Evolutionary conservation across 1,139 yeast genomes (phyloP).

Genomic region (Pneumocystis murina): DNA sequence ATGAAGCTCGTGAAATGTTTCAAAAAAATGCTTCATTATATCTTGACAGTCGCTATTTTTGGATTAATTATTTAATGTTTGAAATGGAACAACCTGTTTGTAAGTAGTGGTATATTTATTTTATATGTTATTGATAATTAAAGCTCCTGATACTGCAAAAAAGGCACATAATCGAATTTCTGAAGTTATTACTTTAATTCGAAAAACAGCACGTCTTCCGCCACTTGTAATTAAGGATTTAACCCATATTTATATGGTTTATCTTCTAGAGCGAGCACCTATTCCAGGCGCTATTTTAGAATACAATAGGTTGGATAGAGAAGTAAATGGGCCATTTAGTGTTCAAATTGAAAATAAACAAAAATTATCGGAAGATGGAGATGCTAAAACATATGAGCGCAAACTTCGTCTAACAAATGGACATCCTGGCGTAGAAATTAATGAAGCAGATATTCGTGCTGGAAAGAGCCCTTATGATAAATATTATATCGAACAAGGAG

Average conservation of each 20-base stretch:
- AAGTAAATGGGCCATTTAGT: constrained; percentile 24
- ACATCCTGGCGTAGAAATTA: constrained; percentile 24
- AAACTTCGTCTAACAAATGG: constrained; percentile 21
- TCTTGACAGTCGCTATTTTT: constrained; percentile 19
- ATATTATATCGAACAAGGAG: constrained; percentile 7
- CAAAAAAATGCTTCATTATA: constrained; percentile 15
- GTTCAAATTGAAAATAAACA: constrained; percentile 14
- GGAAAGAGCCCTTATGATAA: constrained; percentile 8
- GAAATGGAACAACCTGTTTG: constrained; percentile 18
- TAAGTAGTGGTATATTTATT: background rate
- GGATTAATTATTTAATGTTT: constrained; percentile 23
- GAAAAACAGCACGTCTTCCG: constrained; percentile 19
- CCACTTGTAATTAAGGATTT: constrained; percentile 21
- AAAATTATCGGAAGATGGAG: constrained; percentile 8
- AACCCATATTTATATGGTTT: constrained; percentile 20
- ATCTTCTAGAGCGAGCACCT: constrained; percentile 19
- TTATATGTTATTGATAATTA: background rate
- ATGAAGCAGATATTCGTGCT: constrained; percentile 10
- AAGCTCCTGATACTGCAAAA: constrained; percentile 7
- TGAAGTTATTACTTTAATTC: constrained; percentile 14
- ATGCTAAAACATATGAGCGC: constrained; percentile 6
- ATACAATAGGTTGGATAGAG: constrained; percentile 24
- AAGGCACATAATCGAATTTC: constrained; percentile 13
- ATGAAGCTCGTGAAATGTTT: constrained; percentile 18
- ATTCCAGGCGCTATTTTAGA: constrained; percentile 16